These are phyloP conservation scores for Scedosporium boydii DNA, from an alignment of 2,329 filamentous ascomycete genomes.

Conservation along the genomic window DNA sequence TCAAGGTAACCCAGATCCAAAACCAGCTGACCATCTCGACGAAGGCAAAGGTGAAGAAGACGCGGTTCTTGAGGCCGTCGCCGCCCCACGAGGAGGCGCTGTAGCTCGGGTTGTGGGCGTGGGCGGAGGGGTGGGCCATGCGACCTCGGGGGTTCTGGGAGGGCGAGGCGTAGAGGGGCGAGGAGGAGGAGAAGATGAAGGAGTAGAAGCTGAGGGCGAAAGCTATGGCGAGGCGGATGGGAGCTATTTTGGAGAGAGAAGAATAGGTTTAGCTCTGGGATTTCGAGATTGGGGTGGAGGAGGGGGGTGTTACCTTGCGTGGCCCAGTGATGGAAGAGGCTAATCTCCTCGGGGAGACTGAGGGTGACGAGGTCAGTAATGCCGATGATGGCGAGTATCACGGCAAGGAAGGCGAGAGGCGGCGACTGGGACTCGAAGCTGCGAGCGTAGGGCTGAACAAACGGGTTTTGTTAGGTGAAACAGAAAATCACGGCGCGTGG, in stretches of 20 bases:
- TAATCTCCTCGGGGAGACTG: slow-evolving; percentile 58
- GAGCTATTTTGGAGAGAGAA: slow-evolving; percentile 29
- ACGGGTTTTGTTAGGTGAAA: background rate
- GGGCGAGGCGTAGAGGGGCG: slow-evolving; percentile 32
- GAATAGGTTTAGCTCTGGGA: slow-evolving; percentile 6
- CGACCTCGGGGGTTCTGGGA: slow-evolving; percentile 16
- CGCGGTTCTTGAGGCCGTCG: slow-evolving; percentile 69
- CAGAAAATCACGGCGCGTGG: background rate
- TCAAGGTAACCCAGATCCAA: slow-evolving; percentile 66
- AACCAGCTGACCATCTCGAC: slow-evolving; percentile 80
- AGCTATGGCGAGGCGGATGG: slow-evolving; percentile 55
- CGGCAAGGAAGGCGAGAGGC: slow-evolving; percentile 64
- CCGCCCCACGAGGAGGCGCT: slow-evolving; percentile 37
- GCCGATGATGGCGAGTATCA: slow-evolving; percentile 53
- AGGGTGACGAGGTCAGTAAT: slow-evolving; percentile 57
- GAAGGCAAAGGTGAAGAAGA: slow-evolving; percentile 79
- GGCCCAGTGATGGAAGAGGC: slow-evolving; percentile 54
- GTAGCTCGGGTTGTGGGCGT: slow-evolving; percentile 24
- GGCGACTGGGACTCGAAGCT: slow-evolving; percentile 60
- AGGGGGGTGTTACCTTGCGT: slow-evolving; percentile 48
- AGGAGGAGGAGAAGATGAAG: slow-evolving; percentile 48
- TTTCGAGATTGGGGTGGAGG: slow-evolving; percentile 16
- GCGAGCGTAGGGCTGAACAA: slow-evolving; percentile 50
- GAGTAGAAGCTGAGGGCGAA: slow-evolving; percentile 54
- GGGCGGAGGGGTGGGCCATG: slow-evolving; percentile 24